phyloP scores from a whole-genome alignment of 768 basidiomycete genomes.

The Phylloporus scabripes region DNA sequence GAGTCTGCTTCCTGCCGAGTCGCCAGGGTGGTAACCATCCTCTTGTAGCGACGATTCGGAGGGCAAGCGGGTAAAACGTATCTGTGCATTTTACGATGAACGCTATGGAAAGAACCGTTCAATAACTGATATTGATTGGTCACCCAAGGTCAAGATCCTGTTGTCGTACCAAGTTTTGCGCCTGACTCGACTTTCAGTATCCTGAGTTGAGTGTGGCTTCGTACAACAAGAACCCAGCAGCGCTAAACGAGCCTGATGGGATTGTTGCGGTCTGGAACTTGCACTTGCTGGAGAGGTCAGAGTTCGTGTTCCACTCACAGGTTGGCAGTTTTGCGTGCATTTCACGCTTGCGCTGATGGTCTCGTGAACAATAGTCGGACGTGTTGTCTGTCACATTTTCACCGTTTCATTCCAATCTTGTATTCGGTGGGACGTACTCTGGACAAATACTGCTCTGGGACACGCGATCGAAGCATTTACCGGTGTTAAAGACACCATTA shows the following conservation, averaged over 20 bases:
- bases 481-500: constrained; percentile 92
- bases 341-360: constrained; percentile 2
- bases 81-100: constrained; percentile 94
- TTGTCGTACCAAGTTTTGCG: background rate
- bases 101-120: constrained; percentile 88
- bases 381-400: constrained; percentile 96
- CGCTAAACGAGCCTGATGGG: constrained; percentile 93
- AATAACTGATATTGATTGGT: constrained; percentile 97
- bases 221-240: constrained; percentile 95
- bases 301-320: constrained; percentile 98
- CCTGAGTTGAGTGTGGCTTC: constrained; percentile 94
- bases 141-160: constrained; percentile 66
- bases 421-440: constrained; percentile 99
- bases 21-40: constrained; percentile 4
- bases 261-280: constrained; percentile 98
- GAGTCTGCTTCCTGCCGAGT: constrained; percentile 27
- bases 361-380: constrained; percentile 66
- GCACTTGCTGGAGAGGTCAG: constrained; percentile 90
- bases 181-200: constrained; percentile 49
- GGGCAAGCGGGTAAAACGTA: constrained; percentile 81
- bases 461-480: constrained; percentile 92
- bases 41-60: constrained; percentile 76
- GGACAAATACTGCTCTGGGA: constrained; percentile 99
- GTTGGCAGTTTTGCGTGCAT: constrained; percentile 39
- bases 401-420: constrained; percentile 93